A percentile compares a stretch with the other conserved stretches of the same genome.
Evolutionary conservation across 2,329 filamentous ascomycete species (phyloP).

Genomic region (Corynespora cassiicola): DNA sequence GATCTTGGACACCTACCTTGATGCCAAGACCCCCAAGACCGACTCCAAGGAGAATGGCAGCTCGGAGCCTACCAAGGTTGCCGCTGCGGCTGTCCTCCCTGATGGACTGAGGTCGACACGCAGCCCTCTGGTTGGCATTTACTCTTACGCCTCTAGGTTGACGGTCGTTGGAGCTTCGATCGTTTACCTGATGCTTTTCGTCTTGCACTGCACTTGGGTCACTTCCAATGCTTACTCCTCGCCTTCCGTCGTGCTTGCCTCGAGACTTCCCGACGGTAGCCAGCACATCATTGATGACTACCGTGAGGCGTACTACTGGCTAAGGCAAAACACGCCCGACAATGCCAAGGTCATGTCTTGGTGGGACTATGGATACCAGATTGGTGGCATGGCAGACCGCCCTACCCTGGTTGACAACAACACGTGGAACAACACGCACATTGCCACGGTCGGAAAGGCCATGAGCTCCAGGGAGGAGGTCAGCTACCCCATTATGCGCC

Average conservation of each 20-base stretch:
- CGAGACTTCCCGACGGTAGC: constrained; percentile 88
- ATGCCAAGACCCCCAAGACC: constrained; percentile 65
- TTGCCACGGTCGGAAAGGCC: constrained; percentile 97
- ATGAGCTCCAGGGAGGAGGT: constrained; percentile 98
- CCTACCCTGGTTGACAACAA: constrained; percentile 99
- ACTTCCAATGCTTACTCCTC: constrained; percentile 99
- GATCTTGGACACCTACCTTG: constrained; percentile 86
- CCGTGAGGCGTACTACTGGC: constrained; percentile 98
- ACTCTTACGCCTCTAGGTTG: constrained; percentile 78
- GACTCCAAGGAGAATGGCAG: constrained; percentile 54
- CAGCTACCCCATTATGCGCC: constrained; percentile 97
- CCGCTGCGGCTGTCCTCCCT: constrained; percentile 59
- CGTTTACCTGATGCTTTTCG: constrained; percentile 88
- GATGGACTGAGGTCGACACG: constrained; percentile 72
- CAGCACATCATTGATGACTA: constrained; percentile 99
- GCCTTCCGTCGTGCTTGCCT: constrained; percentile 94
- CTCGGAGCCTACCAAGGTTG: constrained; percentile 39
- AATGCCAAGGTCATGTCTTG: constrained; percentile 99
- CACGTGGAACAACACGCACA: constrained; percentile 99
- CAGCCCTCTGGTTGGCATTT: constrained; percentile 81
- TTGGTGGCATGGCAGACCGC: constrained; percentile 97
- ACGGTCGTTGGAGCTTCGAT: constrained; percentile 76
- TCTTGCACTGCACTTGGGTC: constrained; percentile 98
- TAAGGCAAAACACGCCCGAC: constrained; percentile 92
- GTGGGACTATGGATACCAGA: constrained; percentile 99